phyloP scores from a whole-genome alignment of 257 asterid species.

The Forsythia viridissima region DNA sequence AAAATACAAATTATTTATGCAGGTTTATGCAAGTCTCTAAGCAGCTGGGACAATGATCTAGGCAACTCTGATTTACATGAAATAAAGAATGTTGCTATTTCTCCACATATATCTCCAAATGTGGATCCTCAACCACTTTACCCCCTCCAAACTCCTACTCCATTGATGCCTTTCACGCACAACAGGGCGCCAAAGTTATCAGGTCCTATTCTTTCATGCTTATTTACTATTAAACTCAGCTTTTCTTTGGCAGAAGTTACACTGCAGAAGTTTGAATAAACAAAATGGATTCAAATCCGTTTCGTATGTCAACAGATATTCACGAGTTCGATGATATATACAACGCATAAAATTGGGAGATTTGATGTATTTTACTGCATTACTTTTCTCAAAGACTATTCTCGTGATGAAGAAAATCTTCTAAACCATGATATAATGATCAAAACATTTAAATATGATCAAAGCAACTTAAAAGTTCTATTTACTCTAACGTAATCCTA shows the following conservation, averaged over 20 bases:
- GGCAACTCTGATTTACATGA: background rate
- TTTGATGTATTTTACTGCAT: background rate
- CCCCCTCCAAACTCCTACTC: constrained; percentile 27
- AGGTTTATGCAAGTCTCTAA: constrained; percentile 19
- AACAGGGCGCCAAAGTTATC: constrained; percentile 36
- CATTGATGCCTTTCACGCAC: constrained; percentile 32
- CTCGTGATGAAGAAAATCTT: background rate
- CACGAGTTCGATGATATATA: background rate
- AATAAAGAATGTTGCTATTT: background rate
- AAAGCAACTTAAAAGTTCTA: background rate
- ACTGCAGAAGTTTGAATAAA: background rate
- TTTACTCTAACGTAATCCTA: too few relatives aligned
- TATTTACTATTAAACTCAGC: background rate
- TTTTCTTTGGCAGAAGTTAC: background rate
- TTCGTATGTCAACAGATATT: background rate
- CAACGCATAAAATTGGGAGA: background rate
- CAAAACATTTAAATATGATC: background rate
- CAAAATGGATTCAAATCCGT: background rate
- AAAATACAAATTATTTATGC: background rate
- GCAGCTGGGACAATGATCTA: constrained; percentile 1
- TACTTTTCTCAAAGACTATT: background rate
- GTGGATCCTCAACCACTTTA: constrained; percentile 20
- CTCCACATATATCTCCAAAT: constrained; percentile 21
- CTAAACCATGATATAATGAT: background rate
- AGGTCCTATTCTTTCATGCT: constrained; percentile 19